phyloP scores from a whole-genome alignment of 306 rosid genomes.

The Erythrophleum fordii region DNA sequence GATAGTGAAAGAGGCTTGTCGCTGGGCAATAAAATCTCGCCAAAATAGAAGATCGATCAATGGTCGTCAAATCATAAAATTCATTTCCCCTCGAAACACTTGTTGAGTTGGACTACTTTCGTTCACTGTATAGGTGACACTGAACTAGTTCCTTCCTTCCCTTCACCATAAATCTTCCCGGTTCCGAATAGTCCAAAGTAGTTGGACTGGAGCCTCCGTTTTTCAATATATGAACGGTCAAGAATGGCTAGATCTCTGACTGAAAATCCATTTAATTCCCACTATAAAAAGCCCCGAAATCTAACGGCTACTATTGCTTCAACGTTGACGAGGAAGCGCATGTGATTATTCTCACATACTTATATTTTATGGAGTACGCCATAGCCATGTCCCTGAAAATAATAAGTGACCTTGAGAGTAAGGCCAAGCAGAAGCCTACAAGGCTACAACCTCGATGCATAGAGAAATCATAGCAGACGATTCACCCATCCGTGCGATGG shows the following conservation, averaged over 20 bases:
- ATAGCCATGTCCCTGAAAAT: not conserved
- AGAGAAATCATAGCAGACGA: constrained; percentile 41
- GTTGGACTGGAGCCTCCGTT: not conserved
- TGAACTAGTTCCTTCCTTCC: too few species aligned
- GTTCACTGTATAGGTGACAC: too few species aligned
- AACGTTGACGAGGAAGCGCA: not conserved
- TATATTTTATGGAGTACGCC: not conserved
- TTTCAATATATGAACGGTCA: not conserved
- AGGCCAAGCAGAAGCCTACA: constrained; percentile 43
- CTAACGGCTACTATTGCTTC: not conserved
- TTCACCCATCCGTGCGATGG: constrained; percentile 67
- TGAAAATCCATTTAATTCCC: not conserved
- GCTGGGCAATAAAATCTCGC: not conserved
- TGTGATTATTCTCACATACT: not conserved
- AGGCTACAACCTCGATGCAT: constrained; percentile 35
- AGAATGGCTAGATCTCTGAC: not conserved
- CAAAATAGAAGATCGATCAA: not conserved
- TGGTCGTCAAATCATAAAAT: not conserved
- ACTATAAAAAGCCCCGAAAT: not conserved
- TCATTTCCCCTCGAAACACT: not conserved
- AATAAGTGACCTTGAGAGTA: constrained; percentile 20
- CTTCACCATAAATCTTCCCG: not conserved
- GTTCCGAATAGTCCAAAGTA: not conserved
- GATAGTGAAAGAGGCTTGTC: constrained; percentile 25
- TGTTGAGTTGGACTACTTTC: not conserved